Evolutionary conservation across 169 alveolate species (phyloP), one percentile per base, ranked within the genome.

Genomic region (Plasmodium knowlesi): DNA sequence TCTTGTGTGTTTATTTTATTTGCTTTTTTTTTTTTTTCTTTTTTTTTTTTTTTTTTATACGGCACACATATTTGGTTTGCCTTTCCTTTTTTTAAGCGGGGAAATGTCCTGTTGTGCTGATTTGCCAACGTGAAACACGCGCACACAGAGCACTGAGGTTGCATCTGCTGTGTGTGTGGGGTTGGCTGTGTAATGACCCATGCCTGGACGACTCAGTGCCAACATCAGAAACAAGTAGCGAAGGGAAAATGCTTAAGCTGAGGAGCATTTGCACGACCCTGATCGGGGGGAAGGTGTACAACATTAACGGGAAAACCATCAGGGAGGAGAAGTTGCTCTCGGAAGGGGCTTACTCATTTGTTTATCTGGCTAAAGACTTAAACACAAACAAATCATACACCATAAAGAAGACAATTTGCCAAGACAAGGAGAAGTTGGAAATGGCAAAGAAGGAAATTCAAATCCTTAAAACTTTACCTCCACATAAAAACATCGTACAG

Each of bases 291-390:
- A 93, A 90, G 73, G 54, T 82, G 22, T 80, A 85, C 72, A 79
- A 83, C 16, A 93, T 93, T 0, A 91, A 91, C 54, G 94, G 94
- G 32, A 89, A 70, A 41, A 89, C 92, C 14, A 76, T 93, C 19
- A 78, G 78, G 28, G 95, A 91, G 54, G 96, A 86, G 28, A 89
- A 91, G 28, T 4, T 86, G 72, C 50, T 96, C 30, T 94, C 97
- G 37, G 96, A 95, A 79, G 98, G 98, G 14, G 98, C 98, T 0
- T 97, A 88, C 84, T 97, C 97, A 8, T 95, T 88, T 57, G 98
- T 97, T 0, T 95, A 95, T 82, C 41, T 90, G 83, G 97, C 95
- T 16, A 86, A 93, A n/a, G 98, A 97, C 53, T 46, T 78, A 28
- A 91, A 82, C 50, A 96, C 97, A n/a, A 73, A 76, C 30, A 82